Evolutionary conservation across 2,329 filamentous ascomycete genomes (phyloP), one percentile per base, ranked within the genome.

Genomic region (Raffaelea albimanens): DNA sequence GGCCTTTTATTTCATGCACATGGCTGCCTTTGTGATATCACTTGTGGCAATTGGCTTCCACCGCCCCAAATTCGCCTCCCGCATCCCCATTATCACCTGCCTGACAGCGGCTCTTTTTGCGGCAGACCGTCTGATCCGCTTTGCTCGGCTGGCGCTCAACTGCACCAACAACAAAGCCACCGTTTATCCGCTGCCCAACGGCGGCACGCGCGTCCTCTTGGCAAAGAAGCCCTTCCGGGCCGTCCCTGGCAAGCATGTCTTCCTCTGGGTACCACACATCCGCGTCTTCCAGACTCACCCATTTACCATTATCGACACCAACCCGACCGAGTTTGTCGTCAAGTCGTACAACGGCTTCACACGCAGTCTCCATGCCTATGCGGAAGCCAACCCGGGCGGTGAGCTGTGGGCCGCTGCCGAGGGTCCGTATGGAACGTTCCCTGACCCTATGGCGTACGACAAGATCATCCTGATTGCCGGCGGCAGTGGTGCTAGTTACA

Each of bases 251-350:
- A 75, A 76, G 51, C 80, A 85, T 57, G 78, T 76, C 54, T 83
- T 81, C 56, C 60, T 84, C 25, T 83, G 78, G 77, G 71, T 83
- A 7, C 81, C 80, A 0, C 63, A 63, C 4, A 69, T 83, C 43
- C 72, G 79, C 10, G 54, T 65, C 2, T 63, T 74, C 18, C 75
- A 83, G 60, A 78, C 73, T 2, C 81, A 85, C 52, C 80, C 80
- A 0, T 83, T 83, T 54, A 83, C 79, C 2, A 75, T 83, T 43
- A 73, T 74, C 20, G 61, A 68, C 20, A 68, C 66, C 16, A 60
- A 70, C 29, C 72, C 75, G 0, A 56, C 78, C 25, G 76, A 82
- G 61, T 76, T 83, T 44, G 69, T 82, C 20, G 69, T 82, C 45
- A 69, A 72, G 43, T 71, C 77, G 0, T 69, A 77, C 52, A 70